Conservation (phyloP, 108 stramenopile species). For the Epithemia pelagica region DNA sequence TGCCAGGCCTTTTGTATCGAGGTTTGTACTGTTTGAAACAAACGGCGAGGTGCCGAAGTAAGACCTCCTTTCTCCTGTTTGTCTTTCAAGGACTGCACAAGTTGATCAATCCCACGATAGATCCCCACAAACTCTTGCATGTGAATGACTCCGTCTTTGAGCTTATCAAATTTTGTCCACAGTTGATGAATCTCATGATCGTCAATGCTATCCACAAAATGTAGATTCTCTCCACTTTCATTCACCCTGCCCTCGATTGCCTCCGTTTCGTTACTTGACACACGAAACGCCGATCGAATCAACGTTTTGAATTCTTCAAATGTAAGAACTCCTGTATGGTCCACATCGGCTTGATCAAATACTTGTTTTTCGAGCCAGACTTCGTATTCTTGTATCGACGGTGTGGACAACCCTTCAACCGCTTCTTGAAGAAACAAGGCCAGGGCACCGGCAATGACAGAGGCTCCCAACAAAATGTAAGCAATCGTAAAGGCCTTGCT, state of each 20-base stretch:
- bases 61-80: background rate
- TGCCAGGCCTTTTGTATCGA: conserved; percentile 11
- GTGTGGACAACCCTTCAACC: conserved; percentile 37
- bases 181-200: conserved; percentile 18
- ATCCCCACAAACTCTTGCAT: conserved; percentile 34
- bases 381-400: conserved; percentile 26
- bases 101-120: conserved; percentile 11
- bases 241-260: background rate
- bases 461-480: conserved; percentile 59
- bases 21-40: background rate
- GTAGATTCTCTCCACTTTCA: background rate
- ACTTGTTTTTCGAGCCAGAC: conserved; percentile 39
- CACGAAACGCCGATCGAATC: conserved; percentile 2
- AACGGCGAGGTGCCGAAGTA: background rate
- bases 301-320: conserved; percentile 34
- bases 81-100: conserved; percentile 2
- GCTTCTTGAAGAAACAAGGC: conserved; percentile 49
- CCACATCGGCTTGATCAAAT: conserved; percentile 28
- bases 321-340: conserved; percentile 20
- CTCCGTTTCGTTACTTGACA: background rate
- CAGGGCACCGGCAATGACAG: conserved; percentile 59
- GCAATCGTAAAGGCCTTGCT: conserved; percentile 61
- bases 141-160: conserved; percentile 23
- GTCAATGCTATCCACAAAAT: too few species aligned
- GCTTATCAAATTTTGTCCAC: conserved; percentile 30